Evolutionary conservation across 176 grass and related monocot species (phyloP), one percentile per base, ranked within the genome.

Genomic region (Chrysopogon serrulatus): DNA sequence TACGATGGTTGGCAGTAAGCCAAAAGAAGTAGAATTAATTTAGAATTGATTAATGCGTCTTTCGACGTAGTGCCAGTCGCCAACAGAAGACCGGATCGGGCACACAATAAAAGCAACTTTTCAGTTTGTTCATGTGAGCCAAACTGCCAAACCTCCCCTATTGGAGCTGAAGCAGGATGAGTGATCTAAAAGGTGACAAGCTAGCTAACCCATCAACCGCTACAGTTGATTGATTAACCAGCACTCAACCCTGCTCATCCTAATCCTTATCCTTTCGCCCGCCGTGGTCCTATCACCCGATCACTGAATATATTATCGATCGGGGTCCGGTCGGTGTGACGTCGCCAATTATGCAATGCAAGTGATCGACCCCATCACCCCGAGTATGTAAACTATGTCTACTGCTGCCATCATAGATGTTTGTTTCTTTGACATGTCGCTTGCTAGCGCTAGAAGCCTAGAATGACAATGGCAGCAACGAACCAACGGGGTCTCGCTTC

Each of bases 281-380:
- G n/a, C 32, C 39, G 68, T 31, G 57, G 8, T 53, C 59, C 57
- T 27, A 4, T 15, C 12, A 15, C 10, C 8, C 33, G 31, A 43
- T 17, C 18, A 33, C 7, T 18, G 21, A 54, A 43, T 76, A 60
- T 62, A 71, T 37, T 57, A 44, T 78, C 5, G 0, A n/a, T n/a
- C 17, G 3, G 4, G 24, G 5, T 18, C 4, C 18, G 6, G 11
- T 39, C 0, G 37, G 18, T 40, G 59, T 31, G 71, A 32, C 68
- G 48, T 54, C 56, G 27, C 57, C 76, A 65, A 78, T 77, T 77
- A 85, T 78, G n/a, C n/a, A n/a, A n/a, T n/a, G n/a, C 19, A 64
- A 68, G 41, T 51, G 74, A 10, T 28, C 73, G 18, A 33, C 23
- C 15, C 34, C n/a, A 4, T 2, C 2, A 34, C 65, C 31, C 11